These are phyloP conservation scores for Boletus vermiculosoides DNA, from an alignment of 768 basidiomycete species.

Conservation along the genomic window DNA sequence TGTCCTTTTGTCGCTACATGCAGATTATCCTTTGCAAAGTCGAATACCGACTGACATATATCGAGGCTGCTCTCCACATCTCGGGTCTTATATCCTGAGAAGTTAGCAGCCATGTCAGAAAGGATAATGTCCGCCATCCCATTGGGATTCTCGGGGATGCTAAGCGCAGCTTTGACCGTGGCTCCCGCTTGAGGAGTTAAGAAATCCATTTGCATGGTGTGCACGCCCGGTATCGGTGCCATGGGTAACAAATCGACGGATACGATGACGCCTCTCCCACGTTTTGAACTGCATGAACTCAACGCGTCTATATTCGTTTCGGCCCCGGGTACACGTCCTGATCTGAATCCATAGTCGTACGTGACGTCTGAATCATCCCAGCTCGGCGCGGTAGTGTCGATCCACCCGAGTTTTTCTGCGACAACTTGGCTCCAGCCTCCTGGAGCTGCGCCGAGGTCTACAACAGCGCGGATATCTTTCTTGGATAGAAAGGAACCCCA, in stretches of 20 bases:
- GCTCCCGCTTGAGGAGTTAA: slow-evolving; percentile 51
- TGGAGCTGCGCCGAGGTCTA: slow-evolving; percentile 90
- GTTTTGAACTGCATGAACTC: slow-evolving; percentile 27
- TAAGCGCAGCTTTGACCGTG: slow-evolving; percentile 42
- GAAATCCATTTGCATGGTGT: slow-evolving; percentile 77
- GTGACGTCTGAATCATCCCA: background rate
- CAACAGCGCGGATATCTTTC: slow-evolving; percentile 57
- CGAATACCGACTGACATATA: slow-evolving; percentile 71
- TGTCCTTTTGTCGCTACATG: slow-evolving; percentile 47
- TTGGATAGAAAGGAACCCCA: slow-evolving; percentile 52
- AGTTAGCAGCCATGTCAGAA: slow-evolving; percentile 89
- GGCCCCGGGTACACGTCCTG: background rate
- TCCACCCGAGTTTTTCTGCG: slow-evolving; percentile 58
- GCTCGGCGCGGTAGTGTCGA: slow-evolving; percentile 7
- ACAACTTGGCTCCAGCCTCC: slow-evolving; percentile 95
- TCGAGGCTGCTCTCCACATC: slow-evolving; percentile 71
- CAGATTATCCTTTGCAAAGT: slow-evolving; percentile 60
- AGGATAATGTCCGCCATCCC: slow-evolving; percentile 75
- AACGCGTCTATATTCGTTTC: background rate
- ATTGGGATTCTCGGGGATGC: slow-evolving; percentile 28
- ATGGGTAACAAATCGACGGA: slow-evolving; percentile 83
- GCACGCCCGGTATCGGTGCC: slow-evolving; percentile 67
- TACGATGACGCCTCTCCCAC: slow-evolving; percentile 47
- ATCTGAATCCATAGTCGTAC: background rate
- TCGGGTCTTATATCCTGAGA: slow-evolving; percentile 62